phyloP scores from a whole-genome alignment of 495 filamentous ascomycete genomes.

The Xylaria telfairii region DNA sequence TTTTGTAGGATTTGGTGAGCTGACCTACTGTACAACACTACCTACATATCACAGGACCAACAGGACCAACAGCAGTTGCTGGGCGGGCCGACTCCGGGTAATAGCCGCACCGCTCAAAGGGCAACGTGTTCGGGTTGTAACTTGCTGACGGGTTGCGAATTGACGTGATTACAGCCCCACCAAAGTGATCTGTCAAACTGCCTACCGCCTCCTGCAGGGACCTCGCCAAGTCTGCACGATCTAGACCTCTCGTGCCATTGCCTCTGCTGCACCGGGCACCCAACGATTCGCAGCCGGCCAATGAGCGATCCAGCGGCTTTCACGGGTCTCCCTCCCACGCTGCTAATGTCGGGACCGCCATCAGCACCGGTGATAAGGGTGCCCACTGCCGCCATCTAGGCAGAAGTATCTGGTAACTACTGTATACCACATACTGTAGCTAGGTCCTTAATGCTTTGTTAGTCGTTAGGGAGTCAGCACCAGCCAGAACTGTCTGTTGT shows the following conservation, averaged over 20 bases:
- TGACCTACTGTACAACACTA: too few species aligned
- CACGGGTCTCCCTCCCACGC: conserved; percentile 6
- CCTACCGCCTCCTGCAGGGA: conserved; percentile 7
- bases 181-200: conserved; percentile 12
- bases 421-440: neutral
- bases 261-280: neutral
- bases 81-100: conserved; percentile 9
- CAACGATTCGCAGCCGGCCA: conserved; percentile 4
- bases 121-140: conserved; percentile 20
- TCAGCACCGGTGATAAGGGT: neutral
- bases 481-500: neutral
- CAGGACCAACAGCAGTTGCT: too few species aligned
- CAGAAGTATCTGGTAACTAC: too few species aligned
- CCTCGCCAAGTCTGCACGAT: conserved; percentile 21
- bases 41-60: too few species aligned
- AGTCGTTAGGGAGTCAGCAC: neutral
- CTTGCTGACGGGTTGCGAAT: conserved; percentile 19
- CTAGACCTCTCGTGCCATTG: neutral
- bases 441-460: neutral
- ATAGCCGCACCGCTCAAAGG: conserved; percentile 5
- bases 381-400: neutral
- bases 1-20: too few species aligned
- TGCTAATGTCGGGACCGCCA: neutral
- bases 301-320: conserved; percentile 14
- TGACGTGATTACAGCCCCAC: conserved; percentile 19